These are phyloP conservation scores for Lactifluus echinatus DNA, from an alignment of 768 basidiomycete genomes.

Conservation along the genomic window DNA sequence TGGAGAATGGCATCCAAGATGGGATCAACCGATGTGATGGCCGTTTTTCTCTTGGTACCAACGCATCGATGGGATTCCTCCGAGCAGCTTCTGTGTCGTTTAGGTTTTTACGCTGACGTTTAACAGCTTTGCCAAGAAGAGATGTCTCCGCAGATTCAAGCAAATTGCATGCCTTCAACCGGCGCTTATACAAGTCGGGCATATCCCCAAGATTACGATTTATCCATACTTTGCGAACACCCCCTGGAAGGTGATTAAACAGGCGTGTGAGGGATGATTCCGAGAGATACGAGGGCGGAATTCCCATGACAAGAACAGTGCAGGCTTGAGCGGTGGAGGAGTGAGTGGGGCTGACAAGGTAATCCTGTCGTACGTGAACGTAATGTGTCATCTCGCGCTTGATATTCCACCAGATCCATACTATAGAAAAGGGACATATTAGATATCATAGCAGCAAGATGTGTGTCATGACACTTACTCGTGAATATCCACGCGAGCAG, in stretches of 20 bases:
- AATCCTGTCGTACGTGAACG: conserved; percentile 68
- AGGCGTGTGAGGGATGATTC: conserved; percentile 56
- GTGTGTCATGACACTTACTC: conserved; percentile 36
- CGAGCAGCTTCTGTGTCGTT: conserved; percentile 27
- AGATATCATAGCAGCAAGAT: neutral
- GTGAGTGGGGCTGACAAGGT: conserved; percentile 69
- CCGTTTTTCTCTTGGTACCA: conserved; percentile 64
- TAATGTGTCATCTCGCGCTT: conserved; percentile 75
- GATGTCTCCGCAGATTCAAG: conserved; percentile 82
- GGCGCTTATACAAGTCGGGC: conserved; percentile 73
- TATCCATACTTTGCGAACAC: conserved; percentile 86
- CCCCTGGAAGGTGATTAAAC: conserved; percentile 80
- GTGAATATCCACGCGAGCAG: conserved; percentile 76
- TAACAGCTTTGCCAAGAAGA: conserved; percentile 66
- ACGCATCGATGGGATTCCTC: conserved; percentile 25
- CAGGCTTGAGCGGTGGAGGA: conserved; percentile 77
- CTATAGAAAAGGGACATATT: conserved; percentile 29
- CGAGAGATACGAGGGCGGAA: conserved; percentile 71
- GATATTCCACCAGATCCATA: conserved; percentile 83
- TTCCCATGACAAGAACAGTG: conserved; percentile 85
- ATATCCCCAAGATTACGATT: conserved; percentile 85
- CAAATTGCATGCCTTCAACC: conserved; percentile 61
- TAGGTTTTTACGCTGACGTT: conserved; percentile 45
- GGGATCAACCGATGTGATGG: conserved; percentile 66
- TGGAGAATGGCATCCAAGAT: conserved; percentile 41